Conservation (phyloP, 352 stramenopile genomes). For the Phytophthora macrochlamydospora region DNA sequence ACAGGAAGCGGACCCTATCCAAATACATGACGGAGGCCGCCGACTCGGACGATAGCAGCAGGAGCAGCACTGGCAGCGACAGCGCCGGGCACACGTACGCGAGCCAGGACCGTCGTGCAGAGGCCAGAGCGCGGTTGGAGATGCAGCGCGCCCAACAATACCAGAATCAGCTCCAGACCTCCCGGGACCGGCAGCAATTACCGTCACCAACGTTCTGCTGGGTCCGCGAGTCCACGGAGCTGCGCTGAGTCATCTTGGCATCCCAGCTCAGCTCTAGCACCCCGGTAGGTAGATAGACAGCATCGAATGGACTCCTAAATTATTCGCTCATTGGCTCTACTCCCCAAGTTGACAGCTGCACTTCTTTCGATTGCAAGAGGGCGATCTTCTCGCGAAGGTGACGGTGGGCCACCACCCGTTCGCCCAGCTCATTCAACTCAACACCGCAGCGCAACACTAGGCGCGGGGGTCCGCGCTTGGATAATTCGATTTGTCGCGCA, state of each 20-base stretch:
- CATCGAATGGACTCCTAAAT: slow-evolving; percentile 42
- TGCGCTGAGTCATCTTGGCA: slow-evolving; percentile 20
- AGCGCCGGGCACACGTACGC: slow-evolving; percentile 17
- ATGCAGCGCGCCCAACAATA: slow-evolving; percentile 25
- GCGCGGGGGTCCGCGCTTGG: slow-evolving; percentile 54
- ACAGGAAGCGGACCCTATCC: slow-evolving; percentile 48
- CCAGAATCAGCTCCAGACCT: slow-evolving; percentile 23
- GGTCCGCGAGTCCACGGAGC: slow-evolving; percentile 39
- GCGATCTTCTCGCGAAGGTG: slow-evolving; percentile 42
- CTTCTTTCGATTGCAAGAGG: slow-evolving; percentile 45
- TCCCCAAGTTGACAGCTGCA: slow-evolving; percentile 59
- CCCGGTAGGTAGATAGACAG: slow-evolving; percentile 19
- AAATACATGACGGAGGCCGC: slow-evolving; percentile 59
- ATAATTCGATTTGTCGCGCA: slow-evolving; percentile 46
- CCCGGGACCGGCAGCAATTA: slow-evolving; percentile 30
- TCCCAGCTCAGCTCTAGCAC: not conserved
- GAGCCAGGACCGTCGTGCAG: slow-evolving; percentile 13
- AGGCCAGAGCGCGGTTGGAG: slow-evolving; percentile 23
- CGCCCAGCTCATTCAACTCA: slow-evolving; percentile 48
- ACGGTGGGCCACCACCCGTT: slow-evolving; percentile 47
- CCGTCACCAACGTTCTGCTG: slow-evolving; percentile 37
- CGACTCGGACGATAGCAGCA: slow-evolving; percentile 44
- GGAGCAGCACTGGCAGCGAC: slow-evolving; percentile 31
- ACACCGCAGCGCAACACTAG: slow-evolving; percentile 63
- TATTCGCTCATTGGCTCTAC: slow-evolving; percentile 28